Conservation (phyloP, 2,329 filamentous ascomycete species). For the Blastomyces parvus region DNA sequence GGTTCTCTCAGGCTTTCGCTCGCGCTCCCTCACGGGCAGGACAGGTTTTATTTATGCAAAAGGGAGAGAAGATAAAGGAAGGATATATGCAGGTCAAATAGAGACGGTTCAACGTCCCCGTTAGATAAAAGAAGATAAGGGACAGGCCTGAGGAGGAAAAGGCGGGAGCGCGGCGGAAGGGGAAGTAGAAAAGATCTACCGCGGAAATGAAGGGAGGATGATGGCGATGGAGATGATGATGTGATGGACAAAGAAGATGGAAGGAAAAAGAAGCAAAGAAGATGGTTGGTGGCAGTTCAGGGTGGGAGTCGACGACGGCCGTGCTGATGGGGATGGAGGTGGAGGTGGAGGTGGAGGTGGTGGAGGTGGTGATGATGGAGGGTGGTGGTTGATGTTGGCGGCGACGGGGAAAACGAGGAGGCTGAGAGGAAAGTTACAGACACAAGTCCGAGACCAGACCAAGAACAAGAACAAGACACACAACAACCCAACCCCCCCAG, state of each 20-base stretch:
- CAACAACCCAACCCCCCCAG: not conserved
- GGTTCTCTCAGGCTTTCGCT: not conserved
- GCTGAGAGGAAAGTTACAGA: constrained; percentile 9
- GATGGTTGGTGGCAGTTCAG: not conserved
- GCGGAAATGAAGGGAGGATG: no score
- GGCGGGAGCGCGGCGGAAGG: not conserved
- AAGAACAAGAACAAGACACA: not conserved
- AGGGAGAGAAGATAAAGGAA: not conserved
- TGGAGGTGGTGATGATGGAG: not conserved
- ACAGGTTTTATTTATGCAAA: not conserved
- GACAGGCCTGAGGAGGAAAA: not conserved
- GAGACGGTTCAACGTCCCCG: not conserved
- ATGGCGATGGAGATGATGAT: not conserved
- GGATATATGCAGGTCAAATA: not conserved
- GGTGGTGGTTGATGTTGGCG: not conserved
- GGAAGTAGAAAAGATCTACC: not conserved
- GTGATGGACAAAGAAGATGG: constrained; percentile 7
- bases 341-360: not conserved
- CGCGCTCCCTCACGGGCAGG: no score
- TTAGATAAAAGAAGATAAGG: not conserved
- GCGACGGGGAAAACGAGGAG: constrained; percentile 6
- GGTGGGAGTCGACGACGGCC: not conserved
- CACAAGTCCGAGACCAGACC: not conserved
- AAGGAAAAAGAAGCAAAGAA: constrained; percentile 9
- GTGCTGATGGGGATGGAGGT: not conserved